Evolutionary conservation across 1,139 yeast species (phyloP).

Genomic region (Saccharomyces hybrid): DNA sequence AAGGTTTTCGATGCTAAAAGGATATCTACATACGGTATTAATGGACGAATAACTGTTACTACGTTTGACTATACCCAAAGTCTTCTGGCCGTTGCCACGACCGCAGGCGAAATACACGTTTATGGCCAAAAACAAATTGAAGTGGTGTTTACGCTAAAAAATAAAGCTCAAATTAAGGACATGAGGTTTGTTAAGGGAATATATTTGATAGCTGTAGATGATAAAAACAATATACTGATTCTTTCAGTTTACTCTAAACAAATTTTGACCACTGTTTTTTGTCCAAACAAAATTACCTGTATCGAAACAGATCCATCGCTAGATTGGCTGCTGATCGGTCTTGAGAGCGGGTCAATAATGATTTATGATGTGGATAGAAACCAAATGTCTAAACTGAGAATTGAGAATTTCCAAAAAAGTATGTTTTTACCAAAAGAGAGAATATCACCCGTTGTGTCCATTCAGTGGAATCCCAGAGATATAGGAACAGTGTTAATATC

Average conservation of each 20-base stretch:
- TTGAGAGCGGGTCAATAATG: constrained; percentile 63
- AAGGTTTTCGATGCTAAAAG: constrained; percentile 37
- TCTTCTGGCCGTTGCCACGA: constrained; percentile 73
- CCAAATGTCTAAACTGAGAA: constrained; percentile 51
- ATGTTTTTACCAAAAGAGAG: constrained; percentile 31
- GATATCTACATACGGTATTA: constrained; percentile 44
- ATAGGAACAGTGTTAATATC: constrained; percentile 68
- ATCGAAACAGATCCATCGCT: constrained; percentile 75
- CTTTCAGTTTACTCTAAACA: constrained; percentile 61
- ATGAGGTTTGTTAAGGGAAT: constrained; percentile 70
- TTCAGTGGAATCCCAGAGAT: constrained; percentile 86
- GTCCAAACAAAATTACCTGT: constrained; percentile 58
- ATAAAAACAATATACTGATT: constrained; percentile 48
- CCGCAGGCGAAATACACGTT: constrained; percentile 60
- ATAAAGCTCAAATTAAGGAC: constrained; percentile 45
- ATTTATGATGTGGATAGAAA: constrained; percentile 82
- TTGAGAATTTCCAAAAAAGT: constrained; percentile 64
- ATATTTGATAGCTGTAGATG: constrained; percentile 64
- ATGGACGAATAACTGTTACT: constrained; percentile 51
- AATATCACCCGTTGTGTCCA: constrained; percentile 50
- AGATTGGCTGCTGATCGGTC: constrained; percentile 79
- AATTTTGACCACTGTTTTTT: constrained; percentile 43
- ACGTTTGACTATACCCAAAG: constrained; percentile 89
- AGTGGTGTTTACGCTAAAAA: constrained; percentile 51
- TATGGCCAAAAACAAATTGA: constrained; percentile 82